Evolutionary conservation across 768 basidiomycete species (phyloP), one percentile per base, ranked within the genome.

Genomic region (Kwoniella pini): DNA sequence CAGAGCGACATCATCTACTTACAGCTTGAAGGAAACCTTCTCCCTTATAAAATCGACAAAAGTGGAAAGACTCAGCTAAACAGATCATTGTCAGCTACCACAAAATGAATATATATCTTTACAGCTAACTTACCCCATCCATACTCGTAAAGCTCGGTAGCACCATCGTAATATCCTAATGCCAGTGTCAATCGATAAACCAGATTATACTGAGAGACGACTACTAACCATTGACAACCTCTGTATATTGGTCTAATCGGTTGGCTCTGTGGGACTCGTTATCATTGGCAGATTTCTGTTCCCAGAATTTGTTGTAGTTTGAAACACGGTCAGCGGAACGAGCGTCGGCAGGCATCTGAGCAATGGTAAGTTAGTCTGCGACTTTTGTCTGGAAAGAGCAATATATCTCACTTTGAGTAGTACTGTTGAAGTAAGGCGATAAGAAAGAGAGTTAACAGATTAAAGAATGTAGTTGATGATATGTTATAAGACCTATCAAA

Each of bases 21-120:
- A 78, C 75, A 49, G 71, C 72, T 48, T 75, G 71, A 27, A 76
- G 72, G 74, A 81, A 81, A 27, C 79, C 74, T 64, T 81, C 81
- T 64, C 94, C 95, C 80, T 88, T 88, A 85, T 89, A 92, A 83
- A 95, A 98, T 31, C 95, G 91, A 57, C 90, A 95, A 79, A 96
- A 96, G 80, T 97, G 94, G 86, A 96, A 96, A 4, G 88, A 91
- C 56, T 86, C 82, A 1, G 85, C 85, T 93, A 19, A 36, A 7
- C 33, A 36, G 7, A 36, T 36, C 33, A n/a, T 15, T 15, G 33
- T 36, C 33, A 36, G 33, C 33, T 15, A 92, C 91, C 2, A 54
- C 22, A 62, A 36, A 42, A 42, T 65, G 50, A 70, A 56, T 27
- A 17, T 13, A 43, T 30, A 24, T 13, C 17, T 4, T 9, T 31